Evolutionary conservation across 495 filamentous ascomycete species (phyloP).

Genomic region (Articulospora tetracladia): DNA sequence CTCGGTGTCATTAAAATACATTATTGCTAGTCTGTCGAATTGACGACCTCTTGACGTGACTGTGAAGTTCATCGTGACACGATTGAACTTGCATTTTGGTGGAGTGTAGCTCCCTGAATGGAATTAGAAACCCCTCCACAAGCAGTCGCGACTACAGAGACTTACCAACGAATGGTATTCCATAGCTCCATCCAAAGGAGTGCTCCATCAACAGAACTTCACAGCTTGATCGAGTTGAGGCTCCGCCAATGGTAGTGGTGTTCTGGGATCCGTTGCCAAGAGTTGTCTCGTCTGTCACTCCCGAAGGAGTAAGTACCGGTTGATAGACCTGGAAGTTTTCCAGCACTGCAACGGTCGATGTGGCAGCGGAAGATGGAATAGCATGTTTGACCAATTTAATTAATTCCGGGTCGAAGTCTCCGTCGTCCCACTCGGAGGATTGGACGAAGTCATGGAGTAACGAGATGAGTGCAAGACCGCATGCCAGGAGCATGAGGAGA

Average conservation of each 20-base stretch:
- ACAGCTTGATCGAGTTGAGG: constrained; percentile 36
- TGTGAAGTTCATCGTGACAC: constrained; percentile 77
- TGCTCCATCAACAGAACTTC: constrained; percentile 62
- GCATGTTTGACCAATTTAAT: constrained; percentile 18
- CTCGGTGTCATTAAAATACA: constrained; percentile 80
- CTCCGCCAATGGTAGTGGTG: constrained; percentile 15
- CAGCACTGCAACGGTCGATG: constrained; percentile 26
- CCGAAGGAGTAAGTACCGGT: constrained; percentile 48
- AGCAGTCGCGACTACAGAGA: neutral
- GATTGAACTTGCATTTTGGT: constrained; percentile 69
- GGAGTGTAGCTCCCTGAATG: constrained; percentile 61
- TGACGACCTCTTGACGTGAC: constrained; percentile 71
- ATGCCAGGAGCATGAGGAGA: neutral
- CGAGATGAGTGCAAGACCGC: constrained; percentile 5
- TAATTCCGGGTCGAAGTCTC: neutral
- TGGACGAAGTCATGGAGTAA: constrained; percentile 5
- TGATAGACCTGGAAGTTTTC: constrained; percentile 68
- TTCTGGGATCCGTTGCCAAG: constrained; percentile 31
- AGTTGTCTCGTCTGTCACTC: constrained; percentile 35
- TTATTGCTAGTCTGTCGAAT: constrained; percentile 73
- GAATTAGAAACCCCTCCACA: constrained; percentile 1
- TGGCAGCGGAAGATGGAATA: constrained; percentile 1
- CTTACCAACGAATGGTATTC: constrained; percentile 72
- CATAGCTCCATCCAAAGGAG: constrained; percentile 75
- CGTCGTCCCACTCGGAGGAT: neutral